Evolutionary conservation across 2,329 filamentous ascomycete genomes (phyloP), one percentile per base, ranked within the genome.

Genomic region (Alternaria longipes): DNA sequence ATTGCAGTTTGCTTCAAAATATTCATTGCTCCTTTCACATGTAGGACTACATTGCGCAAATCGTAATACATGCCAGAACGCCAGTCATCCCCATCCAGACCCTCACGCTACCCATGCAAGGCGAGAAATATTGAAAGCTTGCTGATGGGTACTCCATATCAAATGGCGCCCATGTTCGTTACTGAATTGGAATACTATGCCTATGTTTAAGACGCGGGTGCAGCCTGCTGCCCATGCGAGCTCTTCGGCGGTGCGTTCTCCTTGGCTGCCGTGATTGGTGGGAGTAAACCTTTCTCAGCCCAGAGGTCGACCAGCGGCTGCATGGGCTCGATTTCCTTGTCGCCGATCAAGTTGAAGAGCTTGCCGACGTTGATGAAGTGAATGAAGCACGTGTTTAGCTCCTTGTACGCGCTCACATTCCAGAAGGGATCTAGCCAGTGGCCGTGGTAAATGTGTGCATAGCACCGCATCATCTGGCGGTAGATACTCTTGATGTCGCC

Each of bases 241-340:
- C 63, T 69, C 56, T 55, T 62, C 3, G 65, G 62, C 12, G 66
- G 64, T 18, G 41, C 65, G 42, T 66, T 64, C 52, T 77, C 71
- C 64, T 72, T 72, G 30, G 49, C 49, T 0, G 66, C 54, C 11
- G 68, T 59, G 28, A 56, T 34, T 30, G 69, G 63, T 11, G 93
- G 93, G 70, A 98, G 91, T 26, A 94, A 91, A 60, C 94, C 93
- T 75, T 94, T 94, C 64, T 90, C 90, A 26, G 93, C 89, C 90
- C 94, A 97, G 49, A 97, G 86, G 73, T 97, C 93, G 69, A 98
- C 92, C 69, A 98, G 82, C 26, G 92, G 93, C 82, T 96, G 92
- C 93, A 98, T 97, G 22, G 94, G 94, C 84, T 97, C 94, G 72
- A 96, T 87, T 80, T 97, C 94, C 74, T 93, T 91, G 60, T 93